phyloP scores from a whole-genome alignment of 139 green algal genomes.

The Picochlorum sp. region DNA sequence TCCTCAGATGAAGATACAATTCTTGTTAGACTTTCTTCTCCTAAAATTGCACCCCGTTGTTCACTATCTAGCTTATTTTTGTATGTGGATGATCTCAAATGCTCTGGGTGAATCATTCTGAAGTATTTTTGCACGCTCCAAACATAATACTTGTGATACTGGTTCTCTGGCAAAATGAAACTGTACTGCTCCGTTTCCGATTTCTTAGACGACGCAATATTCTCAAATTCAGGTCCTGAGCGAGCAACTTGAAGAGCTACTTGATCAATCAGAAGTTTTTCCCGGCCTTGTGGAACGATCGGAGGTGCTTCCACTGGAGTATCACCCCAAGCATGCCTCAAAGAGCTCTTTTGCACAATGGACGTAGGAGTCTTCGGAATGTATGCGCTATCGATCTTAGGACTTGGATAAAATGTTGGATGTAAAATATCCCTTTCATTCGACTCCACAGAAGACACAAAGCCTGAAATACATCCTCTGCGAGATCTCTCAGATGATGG shows the following conservation, averaged over 20 bases:
- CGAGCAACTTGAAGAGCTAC: conserved; percentile 71
- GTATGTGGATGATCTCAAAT: conserved; percentile 2
- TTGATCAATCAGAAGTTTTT: conserved; percentile 58
- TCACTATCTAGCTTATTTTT: conserved; percentile 43
- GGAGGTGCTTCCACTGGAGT: not conserved
- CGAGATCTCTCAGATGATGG: not conserved
- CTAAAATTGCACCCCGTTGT: conserved; percentile 51
- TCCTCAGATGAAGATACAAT: not conserved
- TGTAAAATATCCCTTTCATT: not conserved
- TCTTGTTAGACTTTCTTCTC: conserved; percentile 45
- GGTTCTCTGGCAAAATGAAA: not conserved
- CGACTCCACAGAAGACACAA: not conserved
- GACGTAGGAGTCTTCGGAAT: conserved; percentile 7
- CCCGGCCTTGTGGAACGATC: conserved; percentile 30
- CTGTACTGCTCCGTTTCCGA: too few species aligned
- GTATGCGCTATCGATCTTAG: conserved; percentile 23
- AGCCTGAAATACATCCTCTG: not conserved
- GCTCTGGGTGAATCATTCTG: conserved; percentile 5
- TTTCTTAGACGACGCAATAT: conserved; percentile 39
- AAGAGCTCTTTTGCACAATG: too few species aligned
- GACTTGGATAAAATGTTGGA: conserved; percentile 23
- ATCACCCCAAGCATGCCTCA: not conserved
- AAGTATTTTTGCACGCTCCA: not conserved
- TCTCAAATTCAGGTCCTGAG: conserved; percentile 74
- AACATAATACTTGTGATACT: conserved; percentile 8